Conservation (phyloP, 176 grass and related monocot species). For the Oryza glaberrima region DNA sequence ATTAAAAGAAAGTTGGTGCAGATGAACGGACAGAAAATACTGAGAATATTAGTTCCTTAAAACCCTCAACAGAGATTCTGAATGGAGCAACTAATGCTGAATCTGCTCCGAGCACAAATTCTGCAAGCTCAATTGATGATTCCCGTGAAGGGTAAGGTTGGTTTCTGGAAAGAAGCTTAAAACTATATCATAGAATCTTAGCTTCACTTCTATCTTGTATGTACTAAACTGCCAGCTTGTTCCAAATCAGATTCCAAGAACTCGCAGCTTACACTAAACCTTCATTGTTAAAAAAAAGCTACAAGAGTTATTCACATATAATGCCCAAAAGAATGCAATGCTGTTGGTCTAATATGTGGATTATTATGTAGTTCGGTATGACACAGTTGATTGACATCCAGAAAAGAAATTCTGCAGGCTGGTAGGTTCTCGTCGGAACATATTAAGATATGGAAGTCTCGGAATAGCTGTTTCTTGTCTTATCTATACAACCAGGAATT, state of each 20-base stretch:
- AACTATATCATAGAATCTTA: not conserved
- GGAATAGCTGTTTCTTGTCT: constrained; percentile 81
- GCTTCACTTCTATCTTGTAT: constrained; percentile 9
- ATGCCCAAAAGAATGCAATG: constrained; percentile 22
- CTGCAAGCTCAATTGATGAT: constrained; percentile 41
- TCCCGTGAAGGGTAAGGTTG: constrained; percentile 86
- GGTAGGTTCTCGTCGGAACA: constrained; percentile 75
- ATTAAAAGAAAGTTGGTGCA: constrained; percentile 77
- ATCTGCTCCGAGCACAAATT: constrained; percentile 45
- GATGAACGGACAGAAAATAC: constrained; percentile 61
- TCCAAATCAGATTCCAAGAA: constrained; percentile 24
- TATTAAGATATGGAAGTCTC: constrained; percentile 89
- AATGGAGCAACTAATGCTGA: constrained; percentile 54
- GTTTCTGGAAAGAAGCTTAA: constrained; percentile 54
- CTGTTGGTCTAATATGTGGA: constrained; percentile 26
- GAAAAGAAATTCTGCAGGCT: constrained; percentile 62
- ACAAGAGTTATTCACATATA: not conserved
- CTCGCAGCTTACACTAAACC: constrained; percentile 7
- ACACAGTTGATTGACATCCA: constrained; percentile 46
- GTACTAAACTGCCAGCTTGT: not conserved
- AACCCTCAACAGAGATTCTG: constrained; percentile 51
- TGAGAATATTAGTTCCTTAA: constrained; percentile 53
- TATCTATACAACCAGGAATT: constrained; percentile 72
- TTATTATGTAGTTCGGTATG: constrained; percentile 8
- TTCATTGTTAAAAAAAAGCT: constrained; percentile 11